Conservation (phyloP, 768 basidiomycete genomes). For the Kwoniella heveanensis region DNA sequence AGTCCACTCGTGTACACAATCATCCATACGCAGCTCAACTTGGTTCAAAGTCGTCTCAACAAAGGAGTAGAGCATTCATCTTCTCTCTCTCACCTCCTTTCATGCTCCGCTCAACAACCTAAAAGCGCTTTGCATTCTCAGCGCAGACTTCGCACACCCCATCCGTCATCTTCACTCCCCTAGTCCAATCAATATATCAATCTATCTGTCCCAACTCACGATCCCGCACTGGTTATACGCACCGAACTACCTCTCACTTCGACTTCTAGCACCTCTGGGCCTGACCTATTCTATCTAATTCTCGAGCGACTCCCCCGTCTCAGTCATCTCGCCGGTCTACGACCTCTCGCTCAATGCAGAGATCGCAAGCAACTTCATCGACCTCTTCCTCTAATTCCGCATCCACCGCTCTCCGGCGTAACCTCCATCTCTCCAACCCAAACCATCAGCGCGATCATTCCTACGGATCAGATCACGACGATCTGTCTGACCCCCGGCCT, state of each 20-base stretch:
- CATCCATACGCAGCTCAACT: background rate
- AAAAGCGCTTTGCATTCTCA: background rate
- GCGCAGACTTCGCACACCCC: background rate
- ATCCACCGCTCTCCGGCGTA: slow-evolving; percentile 26
- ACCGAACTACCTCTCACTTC: background rate
- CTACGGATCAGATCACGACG: slow-evolving; percentile 13
- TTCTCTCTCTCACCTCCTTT: slow-evolving; percentile 1
- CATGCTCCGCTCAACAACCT: background rate
- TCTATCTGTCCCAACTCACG: no score
- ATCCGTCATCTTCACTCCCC: background rate
- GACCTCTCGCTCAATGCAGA: slow-evolving; percentile 25
- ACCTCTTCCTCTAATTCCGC: slow-evolving; percentile 22
- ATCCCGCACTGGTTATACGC: no score
- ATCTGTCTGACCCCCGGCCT: slow-evolving; percentile 41
- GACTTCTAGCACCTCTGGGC: background rate
- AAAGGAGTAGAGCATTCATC: background rate
- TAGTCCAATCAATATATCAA: background rate
- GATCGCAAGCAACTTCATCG: slow-evolving; percentile 19
- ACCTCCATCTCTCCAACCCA: slow-evolving; percentile 12
- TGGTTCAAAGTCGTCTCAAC: background rate
- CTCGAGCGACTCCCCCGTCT: background rate
- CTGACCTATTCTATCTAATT: background rate
- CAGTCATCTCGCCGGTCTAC: background rate
- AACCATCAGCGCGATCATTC: background rate
- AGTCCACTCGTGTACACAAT: background rate